Evolutionary conservation across 768 basidiomycete genomes (phyloP).

Genomic region (Phanerodontia chrysosporium): DNA sequence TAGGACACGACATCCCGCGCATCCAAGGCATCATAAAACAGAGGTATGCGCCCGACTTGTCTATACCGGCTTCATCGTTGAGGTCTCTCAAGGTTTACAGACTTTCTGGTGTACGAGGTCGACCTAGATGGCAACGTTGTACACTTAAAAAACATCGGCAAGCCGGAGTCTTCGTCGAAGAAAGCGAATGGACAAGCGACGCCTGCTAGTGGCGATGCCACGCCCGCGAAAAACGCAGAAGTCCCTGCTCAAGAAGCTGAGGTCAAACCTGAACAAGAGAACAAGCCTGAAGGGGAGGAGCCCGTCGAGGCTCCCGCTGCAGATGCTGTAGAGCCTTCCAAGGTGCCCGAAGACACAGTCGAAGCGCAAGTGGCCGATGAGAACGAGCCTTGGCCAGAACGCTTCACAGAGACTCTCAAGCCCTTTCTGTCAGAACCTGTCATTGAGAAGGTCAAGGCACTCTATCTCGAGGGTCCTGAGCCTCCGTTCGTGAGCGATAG

Average conservation of each 20-base stretch:
- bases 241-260: slow-evolving; percentile 15
- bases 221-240: slow-evolving; percentile 13
- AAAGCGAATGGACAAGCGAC: slow-evolving; percentile 31
- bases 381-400: slow-evolving; percentile 62
- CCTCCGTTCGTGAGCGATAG: slow-evolving; percentile 69
- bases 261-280: neutral
- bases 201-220: slow-evolving; percentile 12
- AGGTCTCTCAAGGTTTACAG: slow-evolving; percentile 71
- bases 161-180: slow-evolving; percentile 55
- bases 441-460: slow-evolving; percentile 59
- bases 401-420: slow-evolving; percentile 49
- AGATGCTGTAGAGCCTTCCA: slow-evolving; percentile 2
- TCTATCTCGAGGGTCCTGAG: slow-evolving; percentile 79
- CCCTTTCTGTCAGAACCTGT: slow-evolving; percentile 61
- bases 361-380: slow-evolving; percentile 15
- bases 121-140: slow-evolving; percentile 76
- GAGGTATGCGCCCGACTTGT: slow-evolving; percentile 47
- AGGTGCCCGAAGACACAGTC: slow-evolving; percentile 14
- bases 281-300: neutral
- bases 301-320: neutral
- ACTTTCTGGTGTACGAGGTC: slow-evolving; percentile 93
- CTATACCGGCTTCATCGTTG: neutral
- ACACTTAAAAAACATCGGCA: slow-evolving; percentile 73
- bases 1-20: slow-evolving; percentile 61
- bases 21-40: slow-evolving; percentile 97